A percentile compares a stretch with the other conserved stretches of the same genome.
Evolutionary conservation across 2,329 filamentous ascomycete genomes (phyloP).

Genomic region (Talaromyces sp.): DNA sequence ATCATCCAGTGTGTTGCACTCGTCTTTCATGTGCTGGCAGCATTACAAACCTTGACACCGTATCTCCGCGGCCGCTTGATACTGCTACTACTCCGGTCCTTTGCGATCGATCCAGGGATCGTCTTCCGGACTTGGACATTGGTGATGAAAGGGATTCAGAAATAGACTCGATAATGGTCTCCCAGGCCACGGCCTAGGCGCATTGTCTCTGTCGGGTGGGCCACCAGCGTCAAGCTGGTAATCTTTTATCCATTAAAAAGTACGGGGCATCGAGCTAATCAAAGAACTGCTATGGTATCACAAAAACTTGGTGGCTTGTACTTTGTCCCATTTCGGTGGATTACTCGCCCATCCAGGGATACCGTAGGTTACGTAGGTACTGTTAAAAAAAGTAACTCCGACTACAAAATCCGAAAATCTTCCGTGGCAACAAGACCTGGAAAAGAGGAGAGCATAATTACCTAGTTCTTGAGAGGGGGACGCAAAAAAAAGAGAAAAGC

Average conservation of each 20-base stretch:
- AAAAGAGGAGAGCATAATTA: not conserved
- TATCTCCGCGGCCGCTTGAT: not conserved
- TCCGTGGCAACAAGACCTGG: not conserved
- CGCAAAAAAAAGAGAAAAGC: not conserved
- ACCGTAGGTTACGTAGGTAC: not conserved
- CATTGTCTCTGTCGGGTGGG: not conserved
- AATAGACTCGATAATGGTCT: not conserved
- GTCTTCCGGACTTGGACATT: not conserved
- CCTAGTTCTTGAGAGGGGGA: not conserved
- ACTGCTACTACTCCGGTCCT: not conserved
- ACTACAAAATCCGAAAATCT: not conserved
- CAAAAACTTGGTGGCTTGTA: not conserved
- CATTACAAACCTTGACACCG: not conserved
- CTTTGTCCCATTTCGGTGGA: not conserved
- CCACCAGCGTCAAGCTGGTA: not conserved
- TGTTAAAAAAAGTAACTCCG: not conserved
- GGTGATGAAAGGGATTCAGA: not conserved
- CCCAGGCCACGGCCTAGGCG: not conserved
- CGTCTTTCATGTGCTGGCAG: not conserved
- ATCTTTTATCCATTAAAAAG: not conserved
- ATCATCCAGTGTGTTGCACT: not conserved
- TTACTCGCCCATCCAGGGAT: conserved; percentile 4
- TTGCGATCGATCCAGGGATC: not conserved
- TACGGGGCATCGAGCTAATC: not conserved
- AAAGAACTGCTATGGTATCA: not conserved